These are phyloP conservation scores for Exophiala mesophila DNA, from an alignment of 2,329 filamentous ascomycete species.

Conservation along the genomic window DNA sequence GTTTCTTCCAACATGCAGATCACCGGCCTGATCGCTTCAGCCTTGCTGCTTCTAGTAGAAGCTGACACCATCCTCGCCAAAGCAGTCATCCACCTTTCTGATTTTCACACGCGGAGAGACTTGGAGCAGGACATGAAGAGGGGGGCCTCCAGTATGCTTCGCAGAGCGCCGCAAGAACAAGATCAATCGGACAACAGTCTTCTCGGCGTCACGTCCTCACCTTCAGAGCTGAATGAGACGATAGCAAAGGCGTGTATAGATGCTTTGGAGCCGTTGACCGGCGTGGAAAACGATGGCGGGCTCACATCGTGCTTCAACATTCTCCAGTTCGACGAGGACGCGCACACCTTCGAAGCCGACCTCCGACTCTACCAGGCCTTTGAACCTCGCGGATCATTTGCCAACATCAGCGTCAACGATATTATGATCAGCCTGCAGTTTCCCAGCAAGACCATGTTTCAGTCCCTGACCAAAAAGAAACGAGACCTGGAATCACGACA, in stretches of 20 bases:
- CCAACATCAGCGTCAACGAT: conserved; percentile 33
- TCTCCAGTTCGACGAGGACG: conserved; percentile 60
- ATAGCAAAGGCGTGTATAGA: conserved; percentile 57
- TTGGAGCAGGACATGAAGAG: conserved; percentile 10
- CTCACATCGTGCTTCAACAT: conserved; percentile 80
- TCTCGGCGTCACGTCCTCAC: conserved; percentile 6
- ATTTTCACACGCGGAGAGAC: conserved; percentile 14
- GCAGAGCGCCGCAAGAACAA: conserved; percentile 12
- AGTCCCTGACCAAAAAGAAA: conserved; percentile 23
- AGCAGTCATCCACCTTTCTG: conserved; percentile 16
- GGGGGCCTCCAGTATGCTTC: conserved; percentile 11
- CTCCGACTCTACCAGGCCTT: conserved; percentile 68
- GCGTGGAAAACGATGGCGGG: conserved; percentile 65
- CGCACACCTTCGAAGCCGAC: conserved; percentile 71
- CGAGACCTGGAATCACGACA: conserved; percentile 14
- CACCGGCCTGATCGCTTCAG: conserved; percentile 11
- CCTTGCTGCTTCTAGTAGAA: conserved; percentile 17
- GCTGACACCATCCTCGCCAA: conserved; percentile 15
- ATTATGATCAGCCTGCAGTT: conserved; percentile 29
- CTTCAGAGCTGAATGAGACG: conserved; percentile 24
- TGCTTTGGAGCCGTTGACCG: conserved; percentile 51
- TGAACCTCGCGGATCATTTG: conserved; percentile 48
- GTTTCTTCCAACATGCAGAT: conserved; percentile 15
- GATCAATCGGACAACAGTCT: neutral
- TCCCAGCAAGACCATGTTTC: conserved; percentile 23